Base-by-base conservation (phyloP, 768 basidiomycete genomes). In the Piloderma croceum region DNA sequence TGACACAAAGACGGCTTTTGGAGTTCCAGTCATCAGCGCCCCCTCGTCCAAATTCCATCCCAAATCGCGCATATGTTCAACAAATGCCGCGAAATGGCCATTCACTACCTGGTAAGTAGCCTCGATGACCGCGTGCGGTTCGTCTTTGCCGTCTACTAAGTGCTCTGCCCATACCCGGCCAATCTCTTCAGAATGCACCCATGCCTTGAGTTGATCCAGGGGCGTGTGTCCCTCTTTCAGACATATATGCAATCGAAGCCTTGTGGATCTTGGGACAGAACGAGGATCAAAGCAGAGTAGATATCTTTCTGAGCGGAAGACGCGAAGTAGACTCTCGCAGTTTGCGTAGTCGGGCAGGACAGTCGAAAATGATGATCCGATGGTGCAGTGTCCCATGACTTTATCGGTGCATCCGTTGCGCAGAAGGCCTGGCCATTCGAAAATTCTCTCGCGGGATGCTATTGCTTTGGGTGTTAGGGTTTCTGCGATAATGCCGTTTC, bases 161-260 rank as follows among this genome's bases (percentile, higher is more conserved):
- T 10, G 12, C 10, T 9, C 9, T 10, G 34, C 9, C 9, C 20
- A 10, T 9, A 10, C 10, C 10, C 12, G 10, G 12, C 9, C 34
- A 10, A 10, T 19, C 20, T 35, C 34, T 10, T 10, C 10, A 9
- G 34, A 9, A 10, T 35, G 12, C 9, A 19, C 34, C 80, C 81
- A 83, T 3, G 74, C 79, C 41, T 71, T 71, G 27, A 80, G 63
- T 43, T 76, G 73, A 51, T 81, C 77, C 11, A 52, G 44, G 3
- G 64, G 41, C 18, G 54, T 51, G 40, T 77, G 71, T 5, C 70
- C 70, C 21, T 74, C 70, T 45, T 72, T 79, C 43, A 83, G 60
- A 48, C 66, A 66, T 31, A 78, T 65, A 44, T 67, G 65, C 3
- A 76, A 44, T 17, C 57, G 62, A 2, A 59, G 53, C 6, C 41